Evolutionary conservation across 106 monocot species (phyloP), one percentile per base, ranked within the genome.

Genomic region (Xerophyta viscosa): DNA sequence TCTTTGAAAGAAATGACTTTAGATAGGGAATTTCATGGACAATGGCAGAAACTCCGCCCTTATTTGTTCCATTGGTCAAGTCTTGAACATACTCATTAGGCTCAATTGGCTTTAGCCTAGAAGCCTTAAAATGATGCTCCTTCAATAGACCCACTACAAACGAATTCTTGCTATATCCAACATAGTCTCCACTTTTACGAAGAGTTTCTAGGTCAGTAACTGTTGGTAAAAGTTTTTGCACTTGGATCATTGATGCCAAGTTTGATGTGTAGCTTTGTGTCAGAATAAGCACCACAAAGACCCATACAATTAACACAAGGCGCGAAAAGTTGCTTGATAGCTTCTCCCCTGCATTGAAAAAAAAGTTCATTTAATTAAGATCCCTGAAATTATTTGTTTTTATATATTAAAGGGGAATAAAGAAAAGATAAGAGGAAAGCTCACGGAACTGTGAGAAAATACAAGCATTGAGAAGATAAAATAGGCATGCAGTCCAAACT

Each of bases 391-490:
- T n/a, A n/a, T n/a, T n/a, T n/a, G n/a, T n/a, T n/a, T n/a, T n/a
- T n/a, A n/a, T n/a, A n/a, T n/a, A n/a, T n/a, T n/a, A n/a, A n/a
- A n/a, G n/a, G 33, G 33, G 10, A 33, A 6, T 33, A 33, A 33
- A 33, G 33, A 33, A 10, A 33, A 10, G 33, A 33, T 6, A 33
- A 10, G 10, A 33, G 33, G 5, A 10, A 10, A 33, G 10, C 10
- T 33, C 10, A 33, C 33, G 5, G 33, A 39, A 70, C 82, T 73
- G 57, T 92, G 80, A 0, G 82, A 72, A 26, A 68, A 79, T 27
- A 84, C 79, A 8, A 79, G 30, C 8, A 68, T 79, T 6, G 84
- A 79, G 71, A 84, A 84, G 22, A 67, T 19, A 56, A 84, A 84
- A 52, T 75, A 84, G 57, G 79, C n/a, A 79, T n/a, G 71, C 28